Percentiles rank a stretch among this genome's conserved stretches.
Conservation (phyloP, 2,329 filamentous ascomycete species). For the Botryotinia narcissicola region DNA sequence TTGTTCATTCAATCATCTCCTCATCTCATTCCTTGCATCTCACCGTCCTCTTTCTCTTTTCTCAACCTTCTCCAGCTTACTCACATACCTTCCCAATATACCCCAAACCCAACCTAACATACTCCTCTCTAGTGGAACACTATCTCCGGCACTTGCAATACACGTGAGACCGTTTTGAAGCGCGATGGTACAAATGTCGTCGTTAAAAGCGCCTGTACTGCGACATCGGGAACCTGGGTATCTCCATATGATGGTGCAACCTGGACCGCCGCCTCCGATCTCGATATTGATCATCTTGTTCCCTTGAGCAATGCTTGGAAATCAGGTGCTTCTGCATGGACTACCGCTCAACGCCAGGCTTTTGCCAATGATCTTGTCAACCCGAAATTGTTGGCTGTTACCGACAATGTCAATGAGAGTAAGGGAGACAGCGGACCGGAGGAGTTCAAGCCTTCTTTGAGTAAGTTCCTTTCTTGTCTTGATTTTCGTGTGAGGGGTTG, state of each 20-base stretch:
- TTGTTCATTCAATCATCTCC: not conserved
- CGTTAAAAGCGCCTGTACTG: slow-evolving; percentile 56
- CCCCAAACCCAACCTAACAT: not conserved
- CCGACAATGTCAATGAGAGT: slow-evolving; percentile 68
- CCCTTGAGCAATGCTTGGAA: slow-evolving; percentile 80
- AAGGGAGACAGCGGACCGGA: slow-evolving; percentile 77
- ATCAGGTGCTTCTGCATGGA: slow-evolving; percentile 68
- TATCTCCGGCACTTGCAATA: slow-evolving; percentile 65
- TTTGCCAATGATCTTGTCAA: slow-evolving; percentile 77
- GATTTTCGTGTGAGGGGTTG: not conserved
- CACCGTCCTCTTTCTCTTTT: slow-evolving; percentile 7
- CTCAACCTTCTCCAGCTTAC: not conserved
- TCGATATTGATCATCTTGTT: slow-evolving; percentile 84
- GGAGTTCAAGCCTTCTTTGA: slow-evolving; percentile 60
- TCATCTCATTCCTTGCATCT: not conserved
- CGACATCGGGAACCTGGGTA: slow-evolving; percentile 65
- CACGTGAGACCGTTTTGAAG: slow-evolving; percentile 68
- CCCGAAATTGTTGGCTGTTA: slow-evolving; percentile 78
- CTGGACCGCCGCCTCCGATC: slow-evolving; percentile 65
- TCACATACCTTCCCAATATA: not conserved
- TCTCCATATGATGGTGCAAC: slow-evolving; percentile 71
- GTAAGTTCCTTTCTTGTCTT: slow-evolving; percentile 36
- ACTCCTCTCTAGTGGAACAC: slow-evolving; percentile 44
- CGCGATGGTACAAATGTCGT: slow-evolving; percentile 68
- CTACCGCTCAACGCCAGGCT: slow-evolving; percentile 59